Base-by-base conservation (phyloP, 2,329 filamentous ascomycete species). In the Hirsutella rhossiliensis region DNA sequence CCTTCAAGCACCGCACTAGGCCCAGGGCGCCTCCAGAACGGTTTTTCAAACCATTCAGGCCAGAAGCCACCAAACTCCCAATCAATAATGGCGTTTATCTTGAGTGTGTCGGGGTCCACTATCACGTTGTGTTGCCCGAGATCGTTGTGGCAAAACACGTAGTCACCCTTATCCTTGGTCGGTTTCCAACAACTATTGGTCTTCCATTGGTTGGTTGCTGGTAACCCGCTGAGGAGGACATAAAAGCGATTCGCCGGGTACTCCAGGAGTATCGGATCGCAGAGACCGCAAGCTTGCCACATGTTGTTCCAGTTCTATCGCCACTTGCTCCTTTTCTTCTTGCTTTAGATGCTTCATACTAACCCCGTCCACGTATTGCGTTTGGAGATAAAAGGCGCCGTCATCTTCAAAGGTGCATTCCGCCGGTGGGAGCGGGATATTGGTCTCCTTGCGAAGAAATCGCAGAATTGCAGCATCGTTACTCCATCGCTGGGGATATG, bases 51-150 rank as follows among this genome's bases (percentile, higher is more conserved):
- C 52, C 50, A 50, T 11, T 46, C 38, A 28, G 49, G 50, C 45
- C 48, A 62, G 48, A 60, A 63, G 2, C 60, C 60, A 3, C 54
- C 56, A 43, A 55, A 62, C 45, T 65, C 61, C 60, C 60, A 63
- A 38, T 62, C 60, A 23, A 64, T 50, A 27, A 63, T 59, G 9
- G 56, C 58, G 1, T 41, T 43, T 17, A 63, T 57, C 40, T 58
- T 54, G 38, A 62, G 45, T 15, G 55, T 57, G 1, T 52, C 39
- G 2, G 43, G 45, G 17, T 50, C 42, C 4, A 46, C 48, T n/a
- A 49, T 45, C 9, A 50, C 38, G n/a, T 50, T 49, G 7, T 49
- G 43, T 30, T 49, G 45, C 15, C 37, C 43, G 8, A 50, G 42
- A 17, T 45, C 40, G 18, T 49, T 47, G n/a, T 45, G 48, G 37